Conservation (phyloP, 345 rosid genomes). For the Erysimum cheiranthoides region DNA sequence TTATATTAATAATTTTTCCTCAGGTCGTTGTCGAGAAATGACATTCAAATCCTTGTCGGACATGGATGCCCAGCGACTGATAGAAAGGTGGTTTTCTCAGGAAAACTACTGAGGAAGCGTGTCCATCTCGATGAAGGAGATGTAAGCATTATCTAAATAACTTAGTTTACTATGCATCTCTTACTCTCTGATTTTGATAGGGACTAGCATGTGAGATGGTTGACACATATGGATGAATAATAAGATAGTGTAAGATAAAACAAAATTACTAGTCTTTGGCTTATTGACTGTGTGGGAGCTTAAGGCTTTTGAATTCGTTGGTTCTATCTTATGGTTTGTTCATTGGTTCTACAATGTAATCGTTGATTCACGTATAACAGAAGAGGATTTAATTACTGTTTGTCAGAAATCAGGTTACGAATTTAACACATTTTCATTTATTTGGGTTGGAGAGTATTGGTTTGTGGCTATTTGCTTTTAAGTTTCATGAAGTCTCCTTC, state of each 20-base stretch:
- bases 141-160: conserved; percentile 57
- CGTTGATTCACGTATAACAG: neutral
- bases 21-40: conserved; percentile 88
- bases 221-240: neutral
- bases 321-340: neutral
- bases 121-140: conserved; percentile 99
- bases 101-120: conserved; percentile 85
- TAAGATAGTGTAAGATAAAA: neutral
- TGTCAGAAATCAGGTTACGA: conserved; percentile 1
- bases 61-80: conserved; percentile 92
- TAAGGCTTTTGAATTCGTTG: neutral
- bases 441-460: conserved; percentile 18
- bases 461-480: neutral
- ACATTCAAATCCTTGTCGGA: conserved; percentile 84
- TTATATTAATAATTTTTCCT: conserved; percentile 30
- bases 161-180: conserved; percentile 6
- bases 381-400: neutral
- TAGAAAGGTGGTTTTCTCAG: conserved; percentile 87
- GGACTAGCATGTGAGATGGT: conserved; percentile 8
- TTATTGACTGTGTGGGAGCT: conserved; percentile 1
- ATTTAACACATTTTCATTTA: neutral
- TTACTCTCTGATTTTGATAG: neutral
- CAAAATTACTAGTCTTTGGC: neutral
- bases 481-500: conserved; percentile 18
- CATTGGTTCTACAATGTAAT: neutral